phyloP scores from a whole-genome alignment of 208 protist genomes.

The Leishmania amazonensis region DNA sequence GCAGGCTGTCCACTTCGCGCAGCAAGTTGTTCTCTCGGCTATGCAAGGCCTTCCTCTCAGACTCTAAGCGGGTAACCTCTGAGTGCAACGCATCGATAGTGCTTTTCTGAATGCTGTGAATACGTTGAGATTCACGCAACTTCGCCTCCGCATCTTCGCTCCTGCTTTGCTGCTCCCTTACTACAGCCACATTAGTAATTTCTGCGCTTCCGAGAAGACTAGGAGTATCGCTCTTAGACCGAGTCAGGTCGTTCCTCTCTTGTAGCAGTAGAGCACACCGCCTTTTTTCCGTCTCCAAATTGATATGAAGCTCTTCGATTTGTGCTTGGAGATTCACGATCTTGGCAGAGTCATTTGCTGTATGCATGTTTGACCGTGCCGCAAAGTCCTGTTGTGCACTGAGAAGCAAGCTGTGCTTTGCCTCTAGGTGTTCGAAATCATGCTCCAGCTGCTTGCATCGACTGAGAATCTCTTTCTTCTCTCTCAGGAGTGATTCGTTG shows the following conservation, averaged over 20 bases:
- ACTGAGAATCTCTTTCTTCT: constrained; percentile 45
- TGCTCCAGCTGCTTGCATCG: constrained; percentile 48
- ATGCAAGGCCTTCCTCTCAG: constrained; percentile 7
- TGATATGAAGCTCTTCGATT: constrained; percentile 32
- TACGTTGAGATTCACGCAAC: constrained; percentile 22
- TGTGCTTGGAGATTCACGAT: constrained; percentile 52
- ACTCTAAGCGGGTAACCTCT: constrained; percentile 19
- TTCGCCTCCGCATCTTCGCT: constrained; percentile 1
- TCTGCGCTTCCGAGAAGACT: neutral
- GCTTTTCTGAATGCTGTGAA: constrained; percentile 20
- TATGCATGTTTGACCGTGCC: constrained; percentile 30
- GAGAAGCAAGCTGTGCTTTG: constrained; percentile 66
- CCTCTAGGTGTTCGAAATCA: constrained; percentile 59
- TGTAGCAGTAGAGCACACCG: neutral
- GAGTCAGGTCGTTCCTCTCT: neutral
- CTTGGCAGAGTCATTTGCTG: constrained; percentile 40
- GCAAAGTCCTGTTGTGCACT: constrained; percentile 40
- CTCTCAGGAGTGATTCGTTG: constrained; percentile 56
- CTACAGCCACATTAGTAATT: neutral
- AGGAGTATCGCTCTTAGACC: neutral
- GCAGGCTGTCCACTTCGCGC: constrained; percentile 20
- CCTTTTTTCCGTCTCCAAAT: constrained; percentile 23
- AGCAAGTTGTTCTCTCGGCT: neutral
- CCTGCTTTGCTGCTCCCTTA: neutral
- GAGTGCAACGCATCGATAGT: constrained; percentile 24